A percentile compares a stretch with the other conserved stretches of the same genome.
Evolutionary conservation across 257 asterid species (phyloP).

Genomic region (Handroanthus guayacan): DNA sequence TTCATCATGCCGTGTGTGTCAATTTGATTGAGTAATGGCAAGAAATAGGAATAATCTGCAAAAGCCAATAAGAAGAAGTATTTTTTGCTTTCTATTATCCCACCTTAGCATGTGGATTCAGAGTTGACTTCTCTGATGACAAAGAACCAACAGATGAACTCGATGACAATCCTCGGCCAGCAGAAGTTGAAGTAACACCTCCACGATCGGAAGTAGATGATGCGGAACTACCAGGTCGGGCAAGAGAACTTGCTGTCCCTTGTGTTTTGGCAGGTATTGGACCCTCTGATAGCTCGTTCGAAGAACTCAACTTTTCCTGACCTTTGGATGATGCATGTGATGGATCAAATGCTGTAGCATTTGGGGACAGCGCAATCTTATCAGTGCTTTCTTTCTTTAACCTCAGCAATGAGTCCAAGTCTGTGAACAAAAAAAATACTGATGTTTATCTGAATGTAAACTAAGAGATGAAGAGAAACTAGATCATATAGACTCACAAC

Average conservation of each 20-base stretch:
- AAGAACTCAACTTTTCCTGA: conserved; percentile 59
- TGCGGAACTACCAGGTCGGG: conserved; percentile 66
- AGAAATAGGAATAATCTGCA: background rate
- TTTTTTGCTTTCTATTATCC: background rate
- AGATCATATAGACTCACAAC: conserved; percentile 13
- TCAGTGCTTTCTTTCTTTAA: conserved; percentile 54
- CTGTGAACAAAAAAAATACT: conserved; percentile 43
- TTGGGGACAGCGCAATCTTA: conserved; percentile 59
- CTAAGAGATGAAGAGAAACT: conserved; percentile 21
- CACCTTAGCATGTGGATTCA: conserved; percentile 97
- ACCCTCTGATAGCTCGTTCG: conserved; percentile 52
- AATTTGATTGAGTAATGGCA: background rate
- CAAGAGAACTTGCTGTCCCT: conserved; percentile 50
- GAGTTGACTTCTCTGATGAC: conserved; percentile 84
- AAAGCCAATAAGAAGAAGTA: conserved; percentile 12
- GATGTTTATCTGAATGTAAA: conserved; percentile 26
- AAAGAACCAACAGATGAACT: conserved; percentile 87
- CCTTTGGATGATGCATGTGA: conserved; percentile 55
- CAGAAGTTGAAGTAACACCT: conserved; percentile 72
- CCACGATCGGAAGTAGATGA: conserved; percentile 76
- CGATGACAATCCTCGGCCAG: conserved; percentile 76
- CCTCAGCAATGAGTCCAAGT: conserved; percentile 44
- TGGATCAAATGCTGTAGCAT: conserved; percentile 67
- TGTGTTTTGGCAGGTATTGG: conserved; percentile 55
- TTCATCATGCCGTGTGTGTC: background rate